phyloP scores from a whole-genome alignment of 1,139 yeast species.

The Blastobotrys apis region DNA sequence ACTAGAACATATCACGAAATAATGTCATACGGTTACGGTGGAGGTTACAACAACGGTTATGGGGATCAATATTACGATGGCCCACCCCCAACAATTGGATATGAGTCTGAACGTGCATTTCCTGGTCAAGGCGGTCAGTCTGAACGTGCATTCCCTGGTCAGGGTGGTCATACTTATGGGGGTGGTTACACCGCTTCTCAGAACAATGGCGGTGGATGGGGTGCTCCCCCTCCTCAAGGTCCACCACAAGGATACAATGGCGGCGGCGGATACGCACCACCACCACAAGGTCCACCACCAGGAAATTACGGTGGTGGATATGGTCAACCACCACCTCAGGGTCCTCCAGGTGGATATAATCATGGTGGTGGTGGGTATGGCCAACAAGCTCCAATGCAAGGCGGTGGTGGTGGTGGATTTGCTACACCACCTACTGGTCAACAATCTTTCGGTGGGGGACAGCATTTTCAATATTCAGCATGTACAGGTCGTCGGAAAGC shows the following conservation, averaged over 20 bases:
- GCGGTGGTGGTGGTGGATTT: conserved; percentile 19
- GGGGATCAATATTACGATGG: conserved; percentile 10
- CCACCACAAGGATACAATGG: conserved; percentile 8
- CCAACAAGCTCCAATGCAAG: conserved; percentile 6
- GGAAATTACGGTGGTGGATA: conserved; percentile 25
- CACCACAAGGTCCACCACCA: conserved; percentile 26
- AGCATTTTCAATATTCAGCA: conserved; percentile 62
- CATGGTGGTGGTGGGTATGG: conserved; percentile 7
- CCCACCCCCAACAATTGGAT: conserved; percentile 8
- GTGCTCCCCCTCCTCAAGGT: conserved; percentile 19
- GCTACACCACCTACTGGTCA: conserved; percentile 35
- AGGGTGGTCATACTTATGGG: conserved; percentile 26
- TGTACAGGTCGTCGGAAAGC: conserved; percentile 80
- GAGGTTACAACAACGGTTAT: conserved; percentile 7
- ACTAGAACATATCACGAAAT: too few species aligned
- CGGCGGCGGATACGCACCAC: conserved; percentile 12
- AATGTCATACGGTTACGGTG: conserved; percentile 11
- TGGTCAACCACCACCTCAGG: conserved; percentile 30
- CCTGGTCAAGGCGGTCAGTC: too few species aligned
- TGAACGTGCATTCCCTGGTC: conserved; percentile 33
- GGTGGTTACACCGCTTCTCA: conserved; percentile 7
- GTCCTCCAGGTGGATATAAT: conserved; percentile 26
- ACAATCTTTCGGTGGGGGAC: conserved; percentile 37
- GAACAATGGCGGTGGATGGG: conserved; percentile 14
- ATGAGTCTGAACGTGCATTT: conserved; percentile 1